phyloP scores from a whole-genome alignment of 371 early-diverging fungal species.

The Mortierella sp. region DNA sequence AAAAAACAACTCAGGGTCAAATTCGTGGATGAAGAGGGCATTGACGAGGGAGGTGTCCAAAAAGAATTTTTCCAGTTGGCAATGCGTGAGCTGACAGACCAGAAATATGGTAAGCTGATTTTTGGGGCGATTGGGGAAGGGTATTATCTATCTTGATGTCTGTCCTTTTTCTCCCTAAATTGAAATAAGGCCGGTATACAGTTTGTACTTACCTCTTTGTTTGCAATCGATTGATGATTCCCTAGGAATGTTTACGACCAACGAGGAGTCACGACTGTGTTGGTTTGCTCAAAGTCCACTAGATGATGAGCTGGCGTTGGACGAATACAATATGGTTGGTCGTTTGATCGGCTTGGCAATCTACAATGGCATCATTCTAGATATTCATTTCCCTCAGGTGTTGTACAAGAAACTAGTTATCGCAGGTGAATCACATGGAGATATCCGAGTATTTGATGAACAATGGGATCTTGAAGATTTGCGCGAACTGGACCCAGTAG shows the following conservation, averaged over 20 bases:
- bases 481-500: constrained; percentile 66
- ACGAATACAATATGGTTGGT: constrained; percentile 91
- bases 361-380: constrained; percentile 91
- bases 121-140: constrained; percentile 29
- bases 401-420: constrained; percentile 90
- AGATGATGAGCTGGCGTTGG: constrained; percentile 69
- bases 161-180: not conserved
- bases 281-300: constrained; percentile 85
- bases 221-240: not conserved
- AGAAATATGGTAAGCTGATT: constrained; percentile 84
- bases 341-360: constrained; percentile 92
- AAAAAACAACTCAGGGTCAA: constrained; percentile 89
- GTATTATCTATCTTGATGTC: not conserved
- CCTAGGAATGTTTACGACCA: constrained; percentile 81
- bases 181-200: not conserved
- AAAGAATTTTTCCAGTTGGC: constrained; percentile 96
- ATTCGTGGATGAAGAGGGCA: constrained; percentile 90
- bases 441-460: constrained; percentile 55
- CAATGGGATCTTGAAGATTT: constrained; percentile 71
- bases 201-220: not conserved
- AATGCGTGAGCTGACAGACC: constrained; percentile 91
- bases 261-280: constrained; percentile 85
- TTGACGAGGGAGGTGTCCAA: constrained; percentile 95
- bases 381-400: constrained; percentile 89
- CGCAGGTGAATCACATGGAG: constrained; percentile 27